These are phyloP conservation scores for Chenopodium quinoa DNA, from an alignment of 148 eudicot species.

Conservation along the genomic window DNA sequence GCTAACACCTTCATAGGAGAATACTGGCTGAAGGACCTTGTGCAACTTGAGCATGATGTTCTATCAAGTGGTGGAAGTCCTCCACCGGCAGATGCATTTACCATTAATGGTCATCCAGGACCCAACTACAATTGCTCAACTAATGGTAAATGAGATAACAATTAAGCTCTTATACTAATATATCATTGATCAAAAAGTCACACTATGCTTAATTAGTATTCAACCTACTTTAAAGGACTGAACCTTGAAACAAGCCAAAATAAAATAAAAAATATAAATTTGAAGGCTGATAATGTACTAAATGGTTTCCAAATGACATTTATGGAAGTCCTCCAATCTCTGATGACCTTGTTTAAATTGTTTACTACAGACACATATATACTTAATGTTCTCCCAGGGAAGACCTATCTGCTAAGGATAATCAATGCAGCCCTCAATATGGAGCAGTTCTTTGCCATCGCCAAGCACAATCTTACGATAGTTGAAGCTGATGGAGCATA, in stretches of 20 bases:
- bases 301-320: neutral
- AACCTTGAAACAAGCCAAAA: neutral
- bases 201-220: neutral
- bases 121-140: conserved; percentile 57
- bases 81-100: conserved; percentile 56
- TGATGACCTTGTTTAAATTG: neutral
- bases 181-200: neutral
- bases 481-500: conserved; percentile 67
- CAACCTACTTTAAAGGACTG: neutral
- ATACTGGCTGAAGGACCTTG: conserved; percentile 49
- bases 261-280: neutral
- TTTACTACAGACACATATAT: conserved; percentile 43
- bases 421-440: conserved; percentile 58
- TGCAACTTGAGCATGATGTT: conserved; percentile 50
- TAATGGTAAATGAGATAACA: conserved; percentile 38
- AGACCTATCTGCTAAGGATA: conserved; percentile 57
- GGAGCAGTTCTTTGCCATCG: conserved; percentile 61
- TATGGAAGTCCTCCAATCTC: neutral
- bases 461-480: conserved; percentile 60
- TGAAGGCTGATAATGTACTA: neutral
- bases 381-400: conserved; percentile 51
- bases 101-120: conserved; percentile 66
- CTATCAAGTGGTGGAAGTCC: conserved; percentile 59
- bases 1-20: conserved; percentile 41
- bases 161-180: neutral